Base-by-base conservation (phyloP, 176 grass and related monocot genomes). In the Rhynchospora breviuscula region DNA sequence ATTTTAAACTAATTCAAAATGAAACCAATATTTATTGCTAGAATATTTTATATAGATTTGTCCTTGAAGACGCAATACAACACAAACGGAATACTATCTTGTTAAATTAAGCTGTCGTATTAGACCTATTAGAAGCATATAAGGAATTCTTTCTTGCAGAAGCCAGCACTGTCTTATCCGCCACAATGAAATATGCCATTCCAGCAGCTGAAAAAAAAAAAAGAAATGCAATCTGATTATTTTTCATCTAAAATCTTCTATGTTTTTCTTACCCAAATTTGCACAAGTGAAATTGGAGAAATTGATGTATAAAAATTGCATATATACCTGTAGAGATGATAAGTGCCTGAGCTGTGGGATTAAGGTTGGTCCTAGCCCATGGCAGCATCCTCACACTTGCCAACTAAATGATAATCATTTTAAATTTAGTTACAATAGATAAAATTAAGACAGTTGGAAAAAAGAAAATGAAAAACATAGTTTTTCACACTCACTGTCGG, bases 371-470 rank as follows among this genome's bases (percentile, higher is more conserved):
- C 23, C 68, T 90, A 0, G 91, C 94, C 90, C 91, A 94, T 8
- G 91, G 90, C 47, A 90, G 71, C 91, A 97, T 92, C 82, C 90
- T 77, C 49, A 90, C 94, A 60, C 90, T 97, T 19, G 94, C 91
- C 63, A 97, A 17, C 91, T 97, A 71, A 64, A 56, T 1, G 1
- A 40, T 7, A 53, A 17, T 52, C 59, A 82, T 29, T 10, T 62
- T 12, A 63, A 61, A 59, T 62, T 62, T 7, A 1, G 5, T 80
- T 61, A 45, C 0, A 63, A 26, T 25, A 0, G 14, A 77, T 44
- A 49, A 63, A 63, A 21, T 43, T 14, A 77, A 17, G 49, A 59
- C 4, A 35, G 26, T 18, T 56, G 31, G 2, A 10, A 59, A 15
- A 7, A 47, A 43, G 23, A 31, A 48, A 23, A 0, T 21, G n/a